A percentile compares a stretch with the other conserved stretches of the same genome.
These are phyloP conservation scores for Penicillium decumbens DNA, from an alignment of 2,329 filamentous ascomycete species.

Conservation along the genomic window DNA sequence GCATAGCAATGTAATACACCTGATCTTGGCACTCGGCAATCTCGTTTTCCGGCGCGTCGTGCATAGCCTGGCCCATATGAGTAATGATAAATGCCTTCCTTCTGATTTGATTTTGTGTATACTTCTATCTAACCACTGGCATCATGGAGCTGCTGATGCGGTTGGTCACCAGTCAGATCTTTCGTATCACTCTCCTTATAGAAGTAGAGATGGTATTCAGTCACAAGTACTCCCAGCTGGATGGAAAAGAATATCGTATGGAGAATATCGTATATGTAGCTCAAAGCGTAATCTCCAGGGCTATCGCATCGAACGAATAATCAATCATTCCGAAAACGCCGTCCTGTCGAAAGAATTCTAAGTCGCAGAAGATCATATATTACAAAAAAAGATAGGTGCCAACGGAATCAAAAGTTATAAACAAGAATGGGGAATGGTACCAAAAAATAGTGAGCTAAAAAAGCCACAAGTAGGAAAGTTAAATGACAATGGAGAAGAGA, in stretches of 20 bases:
- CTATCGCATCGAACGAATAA: background rate
- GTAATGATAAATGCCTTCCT: conserved; percentile 18
- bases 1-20: conserved; percentile 1
- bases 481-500: background rate
- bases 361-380: background rate
- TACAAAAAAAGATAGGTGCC: background rate
- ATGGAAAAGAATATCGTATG: background rate
- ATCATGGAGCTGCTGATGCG: conserved; percentile 15
- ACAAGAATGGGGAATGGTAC: background rate
- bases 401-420: background rate
- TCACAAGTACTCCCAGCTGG: background rate
- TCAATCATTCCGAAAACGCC: background rate
- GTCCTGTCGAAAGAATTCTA: background rate
- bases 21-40: conserved; percentile 4
- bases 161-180: conserved; percentile 15
- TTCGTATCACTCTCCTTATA: background rate
- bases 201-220: background rate
- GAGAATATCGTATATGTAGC: background rate
- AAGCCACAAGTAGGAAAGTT: background rate
- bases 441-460: background rate
- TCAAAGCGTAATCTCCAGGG: background rate
- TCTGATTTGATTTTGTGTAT: conserved; percentile 17
- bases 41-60: conserved; percentile 10
- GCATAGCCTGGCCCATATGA: conserved; percentile 12
- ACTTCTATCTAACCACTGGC: background rate